These are phyloP conservation scores for Talaromyces amestolkiae DNA, from an alignment of 2,329 filamentous ascomycete species.

Conservation along the genomic window DNA sequence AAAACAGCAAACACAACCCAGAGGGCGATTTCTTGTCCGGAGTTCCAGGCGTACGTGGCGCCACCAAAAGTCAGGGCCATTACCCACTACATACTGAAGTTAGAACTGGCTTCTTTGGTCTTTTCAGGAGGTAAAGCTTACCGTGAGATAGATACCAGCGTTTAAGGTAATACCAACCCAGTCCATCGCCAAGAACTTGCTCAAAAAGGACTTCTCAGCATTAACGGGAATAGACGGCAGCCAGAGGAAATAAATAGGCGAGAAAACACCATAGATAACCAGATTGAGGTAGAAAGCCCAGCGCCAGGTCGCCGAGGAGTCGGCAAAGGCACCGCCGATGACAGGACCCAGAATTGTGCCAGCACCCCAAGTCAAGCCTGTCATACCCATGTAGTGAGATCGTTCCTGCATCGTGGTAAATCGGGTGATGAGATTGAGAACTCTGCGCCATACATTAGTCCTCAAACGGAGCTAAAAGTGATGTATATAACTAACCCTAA, in stretches of 20 bases:
- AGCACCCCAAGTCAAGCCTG: conserved; percentile 35
- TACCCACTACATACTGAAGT: background rate
- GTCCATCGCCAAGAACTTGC: background rate
- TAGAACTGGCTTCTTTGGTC: background rate
- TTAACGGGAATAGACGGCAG: conserved; percentile 28
- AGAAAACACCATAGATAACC: conserved; percentile 42
- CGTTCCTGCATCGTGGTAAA: conserved; percentile 23
- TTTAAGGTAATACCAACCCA: background rate
- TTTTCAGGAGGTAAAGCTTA: background rate
- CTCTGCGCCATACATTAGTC: background rate
- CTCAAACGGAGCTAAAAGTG: too few species aligned
- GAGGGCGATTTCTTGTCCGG: background rate
- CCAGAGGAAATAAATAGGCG: conserved; percentile 45
- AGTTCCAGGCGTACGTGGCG: background rate
- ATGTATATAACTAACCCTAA: conserved; percentile 27
- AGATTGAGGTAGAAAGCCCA: conserved; percentile 53
- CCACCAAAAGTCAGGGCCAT: background rate
- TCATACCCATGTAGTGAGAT: conserved; percentile 32
- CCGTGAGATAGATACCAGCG: background rate
- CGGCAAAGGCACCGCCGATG: conserved; percentile 37
- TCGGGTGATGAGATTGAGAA: conserved; percentile 11
- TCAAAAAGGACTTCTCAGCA: background rate
- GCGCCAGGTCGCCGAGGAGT: conserved; percentile 30
- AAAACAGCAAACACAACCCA: background rate
- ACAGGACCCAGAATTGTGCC: conserved; percentile 40